Evolutionary conservation across 169 alveolate species (phyloP).

Genomic region (Babesia caballi): DNA sequence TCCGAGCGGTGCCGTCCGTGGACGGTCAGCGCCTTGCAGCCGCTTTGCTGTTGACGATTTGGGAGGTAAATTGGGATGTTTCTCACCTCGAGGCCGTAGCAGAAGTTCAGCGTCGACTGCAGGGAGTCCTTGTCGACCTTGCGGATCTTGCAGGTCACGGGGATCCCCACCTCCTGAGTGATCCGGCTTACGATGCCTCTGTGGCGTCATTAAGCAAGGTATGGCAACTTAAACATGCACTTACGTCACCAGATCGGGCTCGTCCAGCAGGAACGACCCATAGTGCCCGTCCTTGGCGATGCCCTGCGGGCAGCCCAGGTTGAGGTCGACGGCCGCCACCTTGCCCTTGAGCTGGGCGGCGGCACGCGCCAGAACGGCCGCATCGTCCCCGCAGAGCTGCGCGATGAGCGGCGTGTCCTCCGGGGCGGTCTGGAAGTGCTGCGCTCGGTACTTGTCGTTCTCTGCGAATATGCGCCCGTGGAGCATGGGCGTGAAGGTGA

Average conservation of each 20-base stretch:
- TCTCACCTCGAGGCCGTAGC: constrained; percentile 81
- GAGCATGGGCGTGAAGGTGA: constrained; percentile 90
- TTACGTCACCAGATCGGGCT: constrained; percentile 77
- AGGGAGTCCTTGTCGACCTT: constrained; percentile 78
- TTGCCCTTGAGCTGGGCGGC: constrained; percentile 83
- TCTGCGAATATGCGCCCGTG: constrained; percentile 82
- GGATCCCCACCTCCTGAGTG: constrained; percentile 75
- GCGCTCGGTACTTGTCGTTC: constrained; percentile 65
- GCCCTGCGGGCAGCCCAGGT: constrained; percentile 92
- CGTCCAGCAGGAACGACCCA: constrained; percentile 88
- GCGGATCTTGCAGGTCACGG: constrained; percentile 88
- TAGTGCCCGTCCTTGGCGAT: constrained; percentile 90
- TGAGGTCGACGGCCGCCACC: constrained; percentile 89
- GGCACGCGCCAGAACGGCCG: constrained; percentile 79
- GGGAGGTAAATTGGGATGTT: background rate
- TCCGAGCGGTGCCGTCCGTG: constrained; percentile 75
- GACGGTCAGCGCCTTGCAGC: constrained; percentile 80
- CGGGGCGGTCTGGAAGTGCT: constrained; percentile 66
- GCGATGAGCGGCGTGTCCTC: constrained; percentile 79
- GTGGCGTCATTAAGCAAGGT: background rate
- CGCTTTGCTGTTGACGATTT: constrained; percentile 61
- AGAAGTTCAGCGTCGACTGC: constrained; percentile 83
- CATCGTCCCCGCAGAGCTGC: constrained; percentile 89
- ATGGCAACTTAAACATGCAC: background rate
- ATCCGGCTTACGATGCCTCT: constrained; percentile 77